phyloP scores from a whole-genome alignment of 768 basidiomycete species.

The Boletus reticuloceps region DNA sequence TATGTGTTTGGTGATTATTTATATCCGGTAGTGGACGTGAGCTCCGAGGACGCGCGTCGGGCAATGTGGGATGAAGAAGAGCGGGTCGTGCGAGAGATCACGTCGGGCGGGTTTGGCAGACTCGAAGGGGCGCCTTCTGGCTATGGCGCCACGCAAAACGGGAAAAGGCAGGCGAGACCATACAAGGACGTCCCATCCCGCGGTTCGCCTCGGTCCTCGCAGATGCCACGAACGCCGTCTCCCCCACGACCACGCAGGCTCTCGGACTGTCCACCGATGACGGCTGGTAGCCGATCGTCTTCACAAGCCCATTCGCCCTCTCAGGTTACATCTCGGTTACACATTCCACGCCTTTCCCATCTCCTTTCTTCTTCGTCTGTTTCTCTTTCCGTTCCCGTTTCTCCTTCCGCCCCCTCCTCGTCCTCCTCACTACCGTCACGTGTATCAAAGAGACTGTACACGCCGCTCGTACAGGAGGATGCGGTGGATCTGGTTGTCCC shows the following conservation, averaged over 20 bases:
- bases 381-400: neutral
- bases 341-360: conserved; percentile 10
- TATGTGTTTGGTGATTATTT: conserved; percentile 90
- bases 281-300: conserved; percentile 4
- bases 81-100: conserved; percentile 28
- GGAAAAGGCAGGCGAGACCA: neutral
- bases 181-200: conserved; percentile 4
- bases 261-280: conserved; percentile 8
- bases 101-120: conserved; percentile 5
- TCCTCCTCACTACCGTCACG: neutral
- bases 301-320: conserved; percentile 7
- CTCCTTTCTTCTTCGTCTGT: neutral
- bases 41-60: conserved; percentile 44
- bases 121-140: conserved; percentile 1
- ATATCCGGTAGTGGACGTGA: conserved; percentile 88
- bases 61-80: conserved; percentile 32
- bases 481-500: conserved; percentile 85
- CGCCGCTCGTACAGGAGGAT: conserved; percentile 44
- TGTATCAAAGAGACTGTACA: conserved; percentile 7
- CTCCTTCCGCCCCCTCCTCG: neutral
- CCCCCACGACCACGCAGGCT: conserved; percentile 5
- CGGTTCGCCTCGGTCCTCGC: neutral
- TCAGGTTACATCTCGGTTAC: conserved; percentile 4
- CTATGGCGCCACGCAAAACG: conserved; percentile 29
- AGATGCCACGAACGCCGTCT: conserved; percentile 1